Evolutionary conservation across 805 yeast genomes (phyloP).

Genomic region (Ogataea salicorniae): DNA sequence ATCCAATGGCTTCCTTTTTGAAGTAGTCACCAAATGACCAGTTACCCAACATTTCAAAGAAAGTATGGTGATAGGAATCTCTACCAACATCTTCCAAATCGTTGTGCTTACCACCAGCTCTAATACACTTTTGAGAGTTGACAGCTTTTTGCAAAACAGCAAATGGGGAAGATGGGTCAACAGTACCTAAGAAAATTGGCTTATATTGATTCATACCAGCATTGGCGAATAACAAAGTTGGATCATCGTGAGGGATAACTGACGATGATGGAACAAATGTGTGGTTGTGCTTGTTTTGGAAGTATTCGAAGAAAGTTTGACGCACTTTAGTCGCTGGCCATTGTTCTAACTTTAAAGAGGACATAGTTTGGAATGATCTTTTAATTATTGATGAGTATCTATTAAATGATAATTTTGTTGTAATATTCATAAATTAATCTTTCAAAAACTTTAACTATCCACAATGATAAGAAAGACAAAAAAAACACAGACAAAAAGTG

Average conservation of each 20-base stretch:
- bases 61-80: slow-evolving; percentile 97
- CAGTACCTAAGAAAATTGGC: slow-evolving; percentile 95
- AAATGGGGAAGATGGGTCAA: slow-evolving; percentile 89
- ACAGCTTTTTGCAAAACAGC: slow-evolving; percentile 81
- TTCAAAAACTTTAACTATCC: too few species aligned
- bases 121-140: slow-evolving; percentile 95
- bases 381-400: neutral
- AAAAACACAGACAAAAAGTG: too few species aligned
- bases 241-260: slow-evolving; percentile 96
- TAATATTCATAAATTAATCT: neutral
- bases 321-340: slow-evolving; percentile 58
- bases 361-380: slow-evolving; percentile 2
- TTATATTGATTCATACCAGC: slow-evolving; percentile 99
- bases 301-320: slow-evolving; percentile 78
- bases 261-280: slow-evolving; percentile 88
- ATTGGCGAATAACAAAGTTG: slow-evolving; percentile 91
- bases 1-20: slow-evolving; percentile 85
- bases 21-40: slow-evolving; percentile 99
- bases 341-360: slow-evolving; percentile 18
- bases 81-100: slow-evolving; percentile 98
- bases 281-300: slow-evolving; percentile 58
- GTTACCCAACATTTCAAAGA: slow-evolving; percentile 98
- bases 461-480: neutral
- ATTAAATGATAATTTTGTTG: neutral
- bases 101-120: slow-evolving; percentile 99